Evolutionary conservation across 495 filamentous ascomycete genomes (phyloP).

Genomic region (Penicillium diatomitis): DNA sequence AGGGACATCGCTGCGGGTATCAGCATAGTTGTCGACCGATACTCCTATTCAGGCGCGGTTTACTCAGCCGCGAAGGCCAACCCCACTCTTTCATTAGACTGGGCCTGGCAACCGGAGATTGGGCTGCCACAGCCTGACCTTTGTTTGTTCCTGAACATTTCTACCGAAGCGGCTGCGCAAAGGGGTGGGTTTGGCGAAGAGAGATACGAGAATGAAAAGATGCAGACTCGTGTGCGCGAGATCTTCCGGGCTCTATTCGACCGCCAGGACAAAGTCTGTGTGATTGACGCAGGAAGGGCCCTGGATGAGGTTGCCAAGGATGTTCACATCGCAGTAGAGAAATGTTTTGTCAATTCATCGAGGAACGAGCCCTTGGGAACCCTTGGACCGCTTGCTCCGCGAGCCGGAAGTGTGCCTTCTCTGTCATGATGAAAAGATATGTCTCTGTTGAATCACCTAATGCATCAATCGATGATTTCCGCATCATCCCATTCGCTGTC

Average conservation of each 20-base stretch:
- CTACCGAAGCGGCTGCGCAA: slow-evolving; percentile 57
- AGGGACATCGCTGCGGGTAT: slow-evolving; percentile 51
- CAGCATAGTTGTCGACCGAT: slow-evolving; percentile 81
- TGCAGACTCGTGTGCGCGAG: slow-evolving; percentile 72
- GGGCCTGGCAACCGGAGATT: slow-evolving; percentile 75
- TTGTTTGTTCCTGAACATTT: slow-evolving; percentile 78
- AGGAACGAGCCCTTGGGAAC: slow-evolving; percentile 29
- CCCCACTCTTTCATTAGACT: slow-evolving; percentile 56
- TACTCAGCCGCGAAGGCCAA: slow-evolving; percentile 91
- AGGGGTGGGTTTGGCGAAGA: slow-evolving; percentile 82
- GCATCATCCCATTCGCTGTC: slow-evolving; percentile 53
- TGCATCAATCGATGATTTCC: slow-evolving; percentile 37
- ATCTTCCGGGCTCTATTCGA: slow-evolving; percentile 50
- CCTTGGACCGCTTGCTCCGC: slow-evolving; percentile 31
- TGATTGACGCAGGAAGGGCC: slow-evolving; percentile 44
- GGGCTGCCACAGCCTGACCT: slow-evolving; percentile 83
- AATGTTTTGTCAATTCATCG: slow-evolving; percentile 31
- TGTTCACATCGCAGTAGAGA: slow-evolving; percentile 48
- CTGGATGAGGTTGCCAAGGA: slow-evolving; percentile 50
- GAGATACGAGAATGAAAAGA: slow-evolving; percentile 75
- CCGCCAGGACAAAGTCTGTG: slow-evolving; percentile 27
- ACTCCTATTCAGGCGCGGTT: slow-evolving; percentile 87
- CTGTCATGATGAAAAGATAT: neutral
- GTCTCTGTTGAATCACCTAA: neutral
- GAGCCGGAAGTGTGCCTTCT: neutral